phyloP scores from a whole-genome alignment of 306 rosid species.

The Acmispon strigosus region DNA sequence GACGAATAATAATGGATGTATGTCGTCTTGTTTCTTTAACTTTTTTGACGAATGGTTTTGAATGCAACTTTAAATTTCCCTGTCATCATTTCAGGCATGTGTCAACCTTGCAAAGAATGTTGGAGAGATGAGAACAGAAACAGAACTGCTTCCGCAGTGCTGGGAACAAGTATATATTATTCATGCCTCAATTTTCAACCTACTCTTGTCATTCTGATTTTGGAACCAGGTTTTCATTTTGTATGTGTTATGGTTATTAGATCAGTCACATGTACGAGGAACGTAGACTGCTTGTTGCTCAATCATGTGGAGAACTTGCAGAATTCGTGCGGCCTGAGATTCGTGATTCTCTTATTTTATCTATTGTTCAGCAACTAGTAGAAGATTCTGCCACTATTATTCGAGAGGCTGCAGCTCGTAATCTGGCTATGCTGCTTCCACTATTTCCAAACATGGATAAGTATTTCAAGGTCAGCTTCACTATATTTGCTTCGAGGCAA shows the following conservation, averaged over 20 bases:
- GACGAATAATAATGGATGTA: constrained; percentile 95
- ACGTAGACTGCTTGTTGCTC: constrained; percentile 97
- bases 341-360: constrained; percentile 91
- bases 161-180: constrained; percentile 99
- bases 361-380: constrained; percentile 84
- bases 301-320: constrained; percentile 95
- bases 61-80: constrained; percentile 17
- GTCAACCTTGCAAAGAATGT: constrained; percentile 89
- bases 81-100: constrained; percentile 65
- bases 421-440: constrained; percentile 95
- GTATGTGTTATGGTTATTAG: constrained; percentile 34
- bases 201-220: constrained; percentile 15
- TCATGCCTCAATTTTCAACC: constrained; percentile 13
- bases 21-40: constrained; percentile 24
- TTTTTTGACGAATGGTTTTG: constrained; percentile 2
- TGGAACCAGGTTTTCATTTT: constrained; percentile 22
- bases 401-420: constrained; percentile 91
- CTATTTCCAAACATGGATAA: constrained; percentile 88
- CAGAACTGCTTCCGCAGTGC: constrained; percentile 96
- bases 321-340: constrained; percentile 96
- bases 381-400: constrained; percentile 94
- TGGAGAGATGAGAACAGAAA: constrained; percentile 99
- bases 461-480: constrained; percentile 99
- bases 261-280: constrained; percentile 96
- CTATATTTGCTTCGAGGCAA: constrained; percentile 99